Conservation (phyloP, 345 rosid species). For the Populus davidiana region DNA sequence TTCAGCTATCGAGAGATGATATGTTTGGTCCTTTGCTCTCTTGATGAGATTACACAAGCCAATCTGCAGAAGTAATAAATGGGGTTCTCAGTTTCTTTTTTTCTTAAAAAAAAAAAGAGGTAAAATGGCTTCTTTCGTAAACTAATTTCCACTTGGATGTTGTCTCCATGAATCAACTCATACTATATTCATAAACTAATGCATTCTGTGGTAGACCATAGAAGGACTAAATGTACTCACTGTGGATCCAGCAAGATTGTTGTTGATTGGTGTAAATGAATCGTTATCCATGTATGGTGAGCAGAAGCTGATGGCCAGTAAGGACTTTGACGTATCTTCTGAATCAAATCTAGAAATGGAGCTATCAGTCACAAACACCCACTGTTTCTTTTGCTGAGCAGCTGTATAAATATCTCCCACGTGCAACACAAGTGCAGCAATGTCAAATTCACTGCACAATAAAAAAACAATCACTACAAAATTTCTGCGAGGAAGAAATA, state of each 20-base stretch:
- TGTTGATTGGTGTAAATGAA: constrained; percentile 50
- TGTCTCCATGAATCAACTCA: not conserved
- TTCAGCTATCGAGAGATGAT: constrained; percentile 79
- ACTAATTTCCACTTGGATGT: not conserved
- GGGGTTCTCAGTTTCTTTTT: not conserved
- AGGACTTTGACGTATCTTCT: constrained; percentile 47
- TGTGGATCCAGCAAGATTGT: constrained; percentile 73
- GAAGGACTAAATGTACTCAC: constrained; percentile 43
- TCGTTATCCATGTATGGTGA: constrained; percentile 45
- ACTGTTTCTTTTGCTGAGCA: constrained; percentile 66
- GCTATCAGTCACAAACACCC: constrained; percentile 87
- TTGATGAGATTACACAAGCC: constrained; percentile 82
- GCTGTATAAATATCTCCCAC: constrained; percentile 66
- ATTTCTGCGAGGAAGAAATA: not conserved
- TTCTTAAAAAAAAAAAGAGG: not conserved
- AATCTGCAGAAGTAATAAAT: constrained; percentile 41
- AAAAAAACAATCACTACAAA: not conserved
- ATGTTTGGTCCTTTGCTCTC: constrained; percentile 62
- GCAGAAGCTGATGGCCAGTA: constrained; percentile 85
- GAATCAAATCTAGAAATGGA: constrained; percentile 37
- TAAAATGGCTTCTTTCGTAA: not conserved
- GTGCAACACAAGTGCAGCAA: constrained; percentile 61
- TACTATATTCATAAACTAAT: not conserved
- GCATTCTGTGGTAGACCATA: not conserved
- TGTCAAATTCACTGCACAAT: constrained; percentile 74